Evolutionary conservation across 768 basidiomycete species (phyloP), one percentile per base, ranked within the genome.

Genomic region (Mycena crocata): DNA sequence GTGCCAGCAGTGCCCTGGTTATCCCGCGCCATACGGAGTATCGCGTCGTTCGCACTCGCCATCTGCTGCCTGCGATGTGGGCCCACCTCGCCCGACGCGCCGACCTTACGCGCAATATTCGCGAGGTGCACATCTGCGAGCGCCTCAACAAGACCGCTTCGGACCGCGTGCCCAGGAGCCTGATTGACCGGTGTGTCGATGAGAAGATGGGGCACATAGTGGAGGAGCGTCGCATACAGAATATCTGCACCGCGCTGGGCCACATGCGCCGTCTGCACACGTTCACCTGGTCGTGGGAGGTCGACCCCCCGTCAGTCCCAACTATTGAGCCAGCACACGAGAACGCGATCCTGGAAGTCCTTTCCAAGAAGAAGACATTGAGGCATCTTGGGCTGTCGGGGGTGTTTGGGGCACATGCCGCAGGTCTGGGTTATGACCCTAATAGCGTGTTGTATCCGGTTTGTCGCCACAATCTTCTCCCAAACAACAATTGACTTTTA

Each of bases 1-100:
- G 75, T 63, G 62, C 76, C 35, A 80, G 79, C 54, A 77, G 79
- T 56, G 71, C 68, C 21, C 69, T 82, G 56, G 79, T 83, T 44
- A 80, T 84, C 45, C 86, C 86, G 31, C 71, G 79, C n/a, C 85
- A 87, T 60, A 84, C 79, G 24, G 79, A 86, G 66, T 86, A 87
- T 74, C 83, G 86, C 54, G 76, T 83, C 57, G 75, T 87, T 64
- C 82, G 83, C 31, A 76, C 83, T n/a, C 78, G 83, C 10, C 76
- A 81, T 34, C 74, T 79, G 2, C 71, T 76, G 49, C 81, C 82
- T 17, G 72, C 75, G 23, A 74, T 86, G 69, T 87, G 85, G 85
- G 82, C 81, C 0, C 85, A 86, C 69, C 81, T 87, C n/a, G 83
- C 84, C 21, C 76, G 77, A 50, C 81, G 85, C 28, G 75, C 81